Percentiles rank a stretch among this genome's conserved stretches.
Evolutionary conservation across 2,329 filamentous ascomycete genomes (phyloP).

Genomic region (Sclerotiophoma versabilis): DNA sequence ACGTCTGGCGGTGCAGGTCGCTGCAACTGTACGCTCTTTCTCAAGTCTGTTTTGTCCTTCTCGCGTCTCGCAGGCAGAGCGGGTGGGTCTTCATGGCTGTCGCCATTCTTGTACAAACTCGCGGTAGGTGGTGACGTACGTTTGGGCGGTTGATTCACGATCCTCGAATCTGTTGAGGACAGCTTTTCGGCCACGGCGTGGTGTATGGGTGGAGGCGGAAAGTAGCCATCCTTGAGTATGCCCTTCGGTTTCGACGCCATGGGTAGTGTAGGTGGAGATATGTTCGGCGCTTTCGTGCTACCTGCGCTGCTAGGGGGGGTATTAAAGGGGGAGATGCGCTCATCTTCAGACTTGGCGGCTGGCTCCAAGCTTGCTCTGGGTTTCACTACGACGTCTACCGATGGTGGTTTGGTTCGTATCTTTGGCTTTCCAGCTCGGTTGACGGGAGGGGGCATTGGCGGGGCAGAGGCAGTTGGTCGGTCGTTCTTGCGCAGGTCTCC

Average conservation of each 20-base stretch:
- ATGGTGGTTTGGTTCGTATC: slow-evolving; percentile 59
- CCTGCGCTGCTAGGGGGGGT: slow-evolving; percentile 81
- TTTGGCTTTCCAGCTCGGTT: slow-evolving; percentile 83
- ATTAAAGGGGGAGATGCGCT: slow-evolving; percentile 77
- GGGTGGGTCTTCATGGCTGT: slow-evolving; percentile 56
- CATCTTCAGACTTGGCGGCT: slow-evolving; percentile 54
- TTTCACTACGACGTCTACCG: slow-evolving; percentile 33
- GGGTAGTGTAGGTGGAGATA: slow-evolving; percentile 32
- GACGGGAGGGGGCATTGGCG: slow-evolving; percentile 69
- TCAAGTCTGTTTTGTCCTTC: slow-evolving; percentile 42
- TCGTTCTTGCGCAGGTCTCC: slow-evolving; percentile 43
- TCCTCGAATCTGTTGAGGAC: slow-evolving; percentile 30
- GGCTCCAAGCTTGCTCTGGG: slow-evolving; percentile 39
- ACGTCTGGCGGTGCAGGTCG: slow-evolving; percentile 41
- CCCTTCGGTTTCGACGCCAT: slow-evolving; percentile 35
- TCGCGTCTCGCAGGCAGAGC: slow-evolving; percentile 55
- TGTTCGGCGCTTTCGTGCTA: slow-evolving; percentile 50
- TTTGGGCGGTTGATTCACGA: slow-evolving; percentile 26
- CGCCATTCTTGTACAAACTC: slow-evolving; percentile 19
- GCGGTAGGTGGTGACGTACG: slow-evolving; percentile 23
- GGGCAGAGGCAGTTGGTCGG: slow-evolving; percentile 50
- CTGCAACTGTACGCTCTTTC: slow-evolving; percentile 45
- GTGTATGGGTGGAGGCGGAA: slow-evolving; percentile 41
- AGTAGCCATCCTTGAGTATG: slow-evolving; percentile 40
- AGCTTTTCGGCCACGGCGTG: slow-evolving; percentile 39